Evolutionary conservation across 176 grass and related monocot genomes (phyloP).

Genomic region (Phoenix dactylifera): DNA sequence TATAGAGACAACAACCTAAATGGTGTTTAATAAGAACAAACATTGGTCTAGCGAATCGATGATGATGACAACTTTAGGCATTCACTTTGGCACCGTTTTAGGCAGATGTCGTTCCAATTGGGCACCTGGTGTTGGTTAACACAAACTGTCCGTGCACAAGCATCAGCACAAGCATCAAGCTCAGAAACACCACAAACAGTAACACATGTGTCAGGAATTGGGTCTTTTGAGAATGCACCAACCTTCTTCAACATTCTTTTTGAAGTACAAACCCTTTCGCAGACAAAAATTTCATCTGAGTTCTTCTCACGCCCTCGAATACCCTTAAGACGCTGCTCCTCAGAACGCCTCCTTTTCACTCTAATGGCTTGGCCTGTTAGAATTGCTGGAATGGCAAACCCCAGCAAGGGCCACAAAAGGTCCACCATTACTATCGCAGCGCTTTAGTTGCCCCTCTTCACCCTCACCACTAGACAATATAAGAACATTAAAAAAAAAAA

Average conservation of each 20-base stretch:
- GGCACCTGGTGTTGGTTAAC: conserved; percentile 91
- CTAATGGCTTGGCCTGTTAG: conserved; percentile 55
- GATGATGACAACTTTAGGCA: conserved; percentile 76
- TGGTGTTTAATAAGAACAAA: no score
- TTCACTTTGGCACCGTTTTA: conserved; percentile 87
- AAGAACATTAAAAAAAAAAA: no score
- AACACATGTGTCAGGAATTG: conserved; percentile 82
- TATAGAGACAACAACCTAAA: no score
- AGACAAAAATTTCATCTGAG: conserved; percentile 76
- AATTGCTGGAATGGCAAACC: conserved; percentile 44
- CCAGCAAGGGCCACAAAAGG: conserved; percentile 67
- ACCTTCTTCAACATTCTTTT: conserved; percentile 92
- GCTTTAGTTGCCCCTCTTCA: no score
- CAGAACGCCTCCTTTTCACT: conserved; percentile 49
- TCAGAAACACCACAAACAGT: conserved; percentile 82
- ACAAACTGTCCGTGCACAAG: conserved; percentile 83
- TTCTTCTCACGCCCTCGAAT: conserved; percentile 59
- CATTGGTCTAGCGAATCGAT: conserved; percentile 5
- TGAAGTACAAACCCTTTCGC: conserved; percentile 78
- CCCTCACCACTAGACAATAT: no score
- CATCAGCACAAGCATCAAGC: conserved; percentile 77
- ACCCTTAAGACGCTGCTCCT: conserved; percentile 64
- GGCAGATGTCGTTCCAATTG: conserved; percentile 90
- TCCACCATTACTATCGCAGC: conserved; percentile 33
- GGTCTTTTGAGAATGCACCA: conserved; percentile 86